Conservation (phyloP, 108 stramenopile genomes). For the Skeletonema marinoi region DNA sequence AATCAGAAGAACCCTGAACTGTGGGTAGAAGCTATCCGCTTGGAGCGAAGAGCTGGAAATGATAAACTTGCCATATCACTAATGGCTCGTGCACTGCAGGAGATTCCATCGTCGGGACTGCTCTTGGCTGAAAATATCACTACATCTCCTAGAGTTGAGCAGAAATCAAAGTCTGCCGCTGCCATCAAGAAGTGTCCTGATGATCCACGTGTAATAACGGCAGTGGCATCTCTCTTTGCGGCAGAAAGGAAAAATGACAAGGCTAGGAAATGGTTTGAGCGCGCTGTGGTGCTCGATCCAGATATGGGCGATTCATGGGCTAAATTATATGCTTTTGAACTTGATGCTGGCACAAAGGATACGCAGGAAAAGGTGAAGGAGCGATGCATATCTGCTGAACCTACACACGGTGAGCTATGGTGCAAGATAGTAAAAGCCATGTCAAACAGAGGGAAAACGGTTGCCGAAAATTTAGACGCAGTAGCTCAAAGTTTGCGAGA, state of each 20-base stretch:
- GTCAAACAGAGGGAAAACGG: slow-evolving; percentile 60
- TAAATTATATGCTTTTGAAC: slow-evolving; percentile 88
- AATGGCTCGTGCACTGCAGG: slow-evolving; percentile 95
- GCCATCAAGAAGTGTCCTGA: slow-evolving; percentile 93
- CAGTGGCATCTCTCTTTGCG: slow-evolving; percentile 94
- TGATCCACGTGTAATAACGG: slow-evolving; percentile 88
- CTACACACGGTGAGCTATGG: slow-evolving; percentile 96
- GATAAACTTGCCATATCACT: slow-evolving; percentile 84
- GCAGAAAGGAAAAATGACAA: slow-evolving; percentile 89
- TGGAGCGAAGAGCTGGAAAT: slow-evolving; percentile 89
- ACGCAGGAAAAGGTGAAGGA: slow-evolving; percentile 69
- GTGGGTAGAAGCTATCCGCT: slow-evolving; percentile 92
- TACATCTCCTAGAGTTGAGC: slow-evolving; percentile 84
- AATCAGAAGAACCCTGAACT: slow-evolving; percentile 79
- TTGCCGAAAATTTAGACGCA: slow-evolving; percentile 63
- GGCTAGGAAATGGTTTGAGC: slow-evolving; percentile 96
- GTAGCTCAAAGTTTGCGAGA: slow-evolving; percentile 50
- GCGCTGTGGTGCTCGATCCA: slow-evolving; percentile 88
- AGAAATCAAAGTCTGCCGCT: slow-evolving; percentile 88
- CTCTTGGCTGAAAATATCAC: slow-evolving; percentile 90
- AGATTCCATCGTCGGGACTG: slow-evolving; percentile 91
- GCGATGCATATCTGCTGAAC: slow-evolving; percentile 83
- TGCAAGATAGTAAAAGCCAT: slow-evolving; percentile 78
- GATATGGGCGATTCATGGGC: slow-evolving; percentile 96
- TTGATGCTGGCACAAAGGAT: slow-evolving; percentile 65